Percentiles rank a stretch among this genome's conserved stretches.
These are phyloP conservation scores for Candida quercuum DNA, from an alignment of 805 yeast genomes.

Conservation along the genomic window DNA sequence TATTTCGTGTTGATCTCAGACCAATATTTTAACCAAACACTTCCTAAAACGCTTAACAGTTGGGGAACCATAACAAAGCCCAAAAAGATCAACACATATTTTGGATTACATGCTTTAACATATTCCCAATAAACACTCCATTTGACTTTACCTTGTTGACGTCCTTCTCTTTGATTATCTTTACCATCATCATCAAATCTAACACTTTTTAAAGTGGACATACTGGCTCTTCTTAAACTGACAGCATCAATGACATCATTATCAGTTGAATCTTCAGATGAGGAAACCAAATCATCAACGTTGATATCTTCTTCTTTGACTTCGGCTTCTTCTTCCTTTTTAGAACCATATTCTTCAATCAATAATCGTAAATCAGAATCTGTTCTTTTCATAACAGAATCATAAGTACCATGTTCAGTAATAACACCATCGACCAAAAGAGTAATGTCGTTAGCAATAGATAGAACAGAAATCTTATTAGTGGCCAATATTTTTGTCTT, in stretches of 20 bases:
- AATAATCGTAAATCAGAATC: constrained; percentile 47
- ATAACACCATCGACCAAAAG: constrained; percentile 67
- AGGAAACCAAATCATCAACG: constrained; percentile 25
- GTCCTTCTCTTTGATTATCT: constrained; percentile 55
- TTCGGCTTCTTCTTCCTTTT: constrained; percentile 22
- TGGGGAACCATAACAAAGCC: constrained; percentile 51
- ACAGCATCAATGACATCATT: constrained; percentile 25
- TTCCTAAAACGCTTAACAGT: constrained; percentile 59
- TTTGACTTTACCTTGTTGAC: constrained; percentile 91
- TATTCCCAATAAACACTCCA: constrained; percentile 80
- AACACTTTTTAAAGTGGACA: constrained; percentile 37
- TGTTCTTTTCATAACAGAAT: constrained; percentile 40
- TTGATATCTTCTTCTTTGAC: constrained; percentile 19
- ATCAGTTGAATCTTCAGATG: constrained; percentile 19
- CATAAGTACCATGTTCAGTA: constrained; percentile 60
- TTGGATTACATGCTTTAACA: constrained; percentile 80
- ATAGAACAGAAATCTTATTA: constrained; percentile 76
- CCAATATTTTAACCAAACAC: constrained; percentile 96
- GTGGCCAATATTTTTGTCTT: constrained; percentile 82
- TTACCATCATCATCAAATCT: constrained; percentile 29
- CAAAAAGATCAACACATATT: constrained; percentile 55
- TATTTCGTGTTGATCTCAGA: constrained; percentile 75
- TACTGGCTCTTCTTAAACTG: constrained; percentile 60
- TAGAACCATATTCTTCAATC: constrained; percentile 59
- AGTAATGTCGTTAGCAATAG: constrained; percentile 65